Evolutionary conservation across 805 yeast species (phyloP), one percentile per base, ranked within the genome.

Genomic region (Suhomyces sp.): DNA sequence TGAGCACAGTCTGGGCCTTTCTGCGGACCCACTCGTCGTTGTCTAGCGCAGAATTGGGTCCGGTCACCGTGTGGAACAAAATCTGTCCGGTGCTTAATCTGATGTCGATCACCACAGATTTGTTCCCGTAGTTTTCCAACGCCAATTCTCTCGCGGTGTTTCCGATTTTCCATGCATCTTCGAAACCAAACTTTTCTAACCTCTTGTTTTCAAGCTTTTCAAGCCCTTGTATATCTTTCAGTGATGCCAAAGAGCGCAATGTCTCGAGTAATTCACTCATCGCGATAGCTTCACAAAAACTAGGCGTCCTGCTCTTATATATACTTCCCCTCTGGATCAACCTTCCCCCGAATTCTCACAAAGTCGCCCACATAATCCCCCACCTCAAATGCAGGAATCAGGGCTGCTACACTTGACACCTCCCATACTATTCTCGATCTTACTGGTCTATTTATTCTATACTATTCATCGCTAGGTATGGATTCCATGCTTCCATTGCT

Each of bases 21-120:
- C 84, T 69, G 24, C 62, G 60, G 27, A 82, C 75, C 85, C 85
- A 82, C 29, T 62, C 57, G 53, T 81, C 86, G 53, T 82, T 82
- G 56, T 81, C 85, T n/a, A 68, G 63, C 9, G 68, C 57, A 10
- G 78, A 64, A 1, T 77, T 79, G 19, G 24, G 21, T 9, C 60
- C 65, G 15, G 74, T 66, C 21, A 64, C 68, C 5, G 77, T 57
- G 53, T 80, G 81, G 69, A 79, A 82, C 31, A 81, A 59, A 13
- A 70, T 69, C 41, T 77, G 81, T 3, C 82, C 83, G 21, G 69
- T 65, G 4, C 75, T 56, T 6, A 77, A 63, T 12, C 81, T 62
- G 54, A 82, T 72, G 52, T 82, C 82, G 51, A 82, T 76, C 9
- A 77, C 77, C 21, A 80, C 68, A 0, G 78, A 61, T 45, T 65